Conservation (phyloP, 306 rosid species). For the Cucumis cinereus region DNA sequence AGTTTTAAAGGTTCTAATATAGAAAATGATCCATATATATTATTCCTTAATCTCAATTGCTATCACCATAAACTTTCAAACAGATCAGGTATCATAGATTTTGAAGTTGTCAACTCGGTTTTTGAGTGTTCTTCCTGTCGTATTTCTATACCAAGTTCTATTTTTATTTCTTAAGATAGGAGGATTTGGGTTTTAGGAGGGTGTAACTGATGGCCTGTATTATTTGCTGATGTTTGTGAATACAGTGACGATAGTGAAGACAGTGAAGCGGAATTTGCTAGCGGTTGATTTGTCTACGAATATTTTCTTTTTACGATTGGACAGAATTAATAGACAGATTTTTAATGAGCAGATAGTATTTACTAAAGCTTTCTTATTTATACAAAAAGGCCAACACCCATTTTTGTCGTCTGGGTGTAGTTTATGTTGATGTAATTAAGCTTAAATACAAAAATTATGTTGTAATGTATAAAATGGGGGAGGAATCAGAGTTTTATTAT, state of each 20-base stretch:
- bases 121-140: background rate
- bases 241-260: constrained; percentile 82
- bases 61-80: background rate
- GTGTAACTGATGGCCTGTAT: background rate
- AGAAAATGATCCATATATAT: background rate
- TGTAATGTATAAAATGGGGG: constrained; percentile 1
- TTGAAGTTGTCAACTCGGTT: background rate
- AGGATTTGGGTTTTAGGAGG: background rate
- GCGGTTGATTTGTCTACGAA: constrained; percentile 18
- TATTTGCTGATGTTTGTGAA: background rate
- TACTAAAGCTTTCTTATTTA: background rate
- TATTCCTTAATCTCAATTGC: background rate
- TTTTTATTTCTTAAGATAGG: background rate
- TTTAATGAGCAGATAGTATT: background rate
- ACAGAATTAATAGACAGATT: background rate
- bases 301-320: background rate
- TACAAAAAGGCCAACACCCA: constrained; percentile 18
- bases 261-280: constrained; percentile 47
- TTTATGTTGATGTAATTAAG: background rate
- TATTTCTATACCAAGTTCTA: background rate
- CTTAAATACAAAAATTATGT: background rate
- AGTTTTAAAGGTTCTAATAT: too few species aligned
- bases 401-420: constrained; percentile 25
- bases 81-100: background rate
- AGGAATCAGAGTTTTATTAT: background rate